Evolutionary conservation across 208 protist genomes (phyloP), one percentile per base, ranked within the genome.

Genomic region (Willaertia magna): DNA sequence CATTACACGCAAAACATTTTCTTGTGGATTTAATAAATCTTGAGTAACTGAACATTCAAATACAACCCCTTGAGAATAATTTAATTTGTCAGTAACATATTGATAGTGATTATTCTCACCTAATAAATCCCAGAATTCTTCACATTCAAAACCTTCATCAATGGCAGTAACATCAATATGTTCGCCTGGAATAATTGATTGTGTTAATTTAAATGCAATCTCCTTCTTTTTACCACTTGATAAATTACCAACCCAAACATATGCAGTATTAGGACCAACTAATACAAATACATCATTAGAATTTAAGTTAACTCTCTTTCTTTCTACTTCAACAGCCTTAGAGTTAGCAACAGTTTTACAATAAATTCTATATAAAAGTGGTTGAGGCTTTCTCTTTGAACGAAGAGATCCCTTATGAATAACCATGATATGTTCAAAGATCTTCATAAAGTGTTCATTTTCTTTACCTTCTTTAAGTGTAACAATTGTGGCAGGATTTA

Each of bases 91-190:
- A 30, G 30, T 55, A 7, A 42, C 46, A 42, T 83, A 83, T 0
- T 47, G 4, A 67, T 9, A 2, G 22, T 34, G 4, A 14, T 81
- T 9, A 42, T 48, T 83, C 47, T 47, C 20, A 43, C 20, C 4
- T 14, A 18, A 40, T 1, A 83, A 22, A 39, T 83, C 78, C 78
- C 78, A 83, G 46, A 83, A 83, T 55, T 83, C 78, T 55, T 83
- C 78, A 55, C 46, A 46, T 55, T 83, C 78, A 4, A 55, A 43
- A 43, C 46, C 78, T 55, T 83, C 78, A 42, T 51, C 46, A 22
- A 83, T 52, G 2, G 78, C 78, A 18, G n/a, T 34, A 22, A 83
- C 43, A 12, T 55, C 46, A 11, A 30, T 83, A 18, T 55, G 39
- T 14, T 26, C 78, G n/a, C n/a, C n/a, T 14, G 67, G 4, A 42